Base-by-base conservation (phyloP, 192 early-diverging fungal species). In the Podochytrium sp. region DNA sequence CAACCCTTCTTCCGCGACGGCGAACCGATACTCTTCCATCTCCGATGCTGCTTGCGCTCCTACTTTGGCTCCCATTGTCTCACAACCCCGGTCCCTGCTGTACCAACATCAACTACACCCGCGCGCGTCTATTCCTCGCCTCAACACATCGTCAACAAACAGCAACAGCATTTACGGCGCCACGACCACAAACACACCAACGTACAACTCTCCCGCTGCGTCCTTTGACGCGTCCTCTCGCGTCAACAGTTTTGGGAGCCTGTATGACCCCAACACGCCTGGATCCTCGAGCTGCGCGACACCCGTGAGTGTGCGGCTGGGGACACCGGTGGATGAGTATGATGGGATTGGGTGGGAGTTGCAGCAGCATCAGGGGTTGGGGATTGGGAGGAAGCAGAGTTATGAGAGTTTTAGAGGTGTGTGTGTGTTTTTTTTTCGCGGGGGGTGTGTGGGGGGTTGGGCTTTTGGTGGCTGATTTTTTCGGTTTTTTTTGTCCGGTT, bases 51-150 rank as follows among this genome's bases (percentile, higher is more conserved):
- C 7, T 20, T 20, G 20, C 43, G 20, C 23, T 55, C 52, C 10
- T 27, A 55, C 7, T 55, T 29, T 23, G 7, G 7, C 20, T 55
- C 12, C 10, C 20, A 20, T 27, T 27, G 7, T 27, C 43, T 47
- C 43, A 55, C 52, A 55, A 55, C 52, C 20, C 20, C 52, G 30
- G 25, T 29, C 20, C 7, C 52, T 20, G 23, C 52, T 29, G 25
- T n/a, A n/a, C n/a, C 52, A 55, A 23, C 27, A 16, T 14, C 59
- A 61, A 39, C 35, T 65, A 10, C 38, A 65, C 18, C 3, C 18
- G 20, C 63, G 63, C 1, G 14, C 43, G 7, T 65, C 63, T 2
- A 65, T 65, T 23, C 63, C 63, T 5, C 63, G 63, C 6, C 63
- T 65, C n/a, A 20, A 23, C 23, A 65, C 30, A 47, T 29, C 38